Evolutionary conservation across 2,329 filamentous ascomycete genomes (phyloP), one percentile per base, ranked within the genome.

Genomic region (Herpotrichia juniperi): DNA sequence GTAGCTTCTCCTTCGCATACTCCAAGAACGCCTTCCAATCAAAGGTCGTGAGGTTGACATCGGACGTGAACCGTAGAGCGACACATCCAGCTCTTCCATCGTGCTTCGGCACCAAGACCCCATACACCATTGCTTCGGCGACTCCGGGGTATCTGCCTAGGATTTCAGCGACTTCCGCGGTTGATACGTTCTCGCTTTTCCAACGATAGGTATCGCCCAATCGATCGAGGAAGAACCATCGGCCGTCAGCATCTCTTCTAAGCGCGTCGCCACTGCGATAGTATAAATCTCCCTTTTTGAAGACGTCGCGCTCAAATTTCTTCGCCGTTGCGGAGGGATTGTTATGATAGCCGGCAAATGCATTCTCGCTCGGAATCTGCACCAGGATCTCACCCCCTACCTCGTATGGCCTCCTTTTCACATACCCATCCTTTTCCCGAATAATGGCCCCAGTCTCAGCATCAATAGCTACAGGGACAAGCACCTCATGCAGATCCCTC

Each of bases 311-410:
- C 47, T 72, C 74, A 50, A 79, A 78, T 50, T 76, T 77, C 71
- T 86, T 86, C 5, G 78, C 74, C 0, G 88, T 90, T 0, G 88
- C 88, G 19, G 81, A 79, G 0, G 80, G 77, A 60, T 90, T 87
- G 52, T 83, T 82, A 69, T 83, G 85, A 67, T 92, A 92, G 0
- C 88, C 89, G 10, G 81, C 79, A 68, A 89, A 70, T 0, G 63
- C 63, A 10, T 54, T 50, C 46, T 68, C 65, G n/a, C 42, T 25
- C 0, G 84, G 80, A 2, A 87, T 78, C 0, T 78, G 76, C n/a
- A 91, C 83, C 9, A 93, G 73, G 3, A 92, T 88, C 73, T 93
- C 89, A 8, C 89, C 89, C 6, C 88, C 88, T 30, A 83, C 78
- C 2, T 84, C 83, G 63, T 89, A 89, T 0, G 84, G 73, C 30